Evolutionary conservation across 176 grass and related monocot species (phyloP).

Genomic region (Eragrostis nindensis): DNA sequence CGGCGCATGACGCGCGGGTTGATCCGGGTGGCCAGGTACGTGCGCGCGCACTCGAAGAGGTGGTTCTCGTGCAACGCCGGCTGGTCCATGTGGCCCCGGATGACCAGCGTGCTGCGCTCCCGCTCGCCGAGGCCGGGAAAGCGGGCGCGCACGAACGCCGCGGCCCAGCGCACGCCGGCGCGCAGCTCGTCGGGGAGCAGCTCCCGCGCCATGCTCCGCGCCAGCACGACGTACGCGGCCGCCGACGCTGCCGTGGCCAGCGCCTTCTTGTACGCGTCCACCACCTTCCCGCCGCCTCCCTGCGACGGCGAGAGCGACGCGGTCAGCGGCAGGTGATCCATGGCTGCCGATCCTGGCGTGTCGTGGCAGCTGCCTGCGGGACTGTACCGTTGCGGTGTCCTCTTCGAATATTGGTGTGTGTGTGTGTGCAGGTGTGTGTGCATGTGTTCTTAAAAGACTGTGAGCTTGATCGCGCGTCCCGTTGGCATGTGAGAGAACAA

Average conservation of each 20-base stretch:
- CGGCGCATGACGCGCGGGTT: constrained; percentile 41
- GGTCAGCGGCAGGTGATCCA: background rate
- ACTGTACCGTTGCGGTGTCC: background rate
- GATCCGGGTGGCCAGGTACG: constrained; percentile 51
- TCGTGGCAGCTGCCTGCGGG: background rate
- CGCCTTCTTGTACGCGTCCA: constrained; percentile 54
- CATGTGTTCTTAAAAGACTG: background rate
- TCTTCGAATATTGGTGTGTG: background rate
- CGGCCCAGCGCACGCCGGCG: constrained; percentile 39
- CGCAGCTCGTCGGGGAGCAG: constrained; percentile 55
- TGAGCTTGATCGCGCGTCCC: too few species aligned
- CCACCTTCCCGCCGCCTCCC: constrained; percentile 7
- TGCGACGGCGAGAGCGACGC: background rate
- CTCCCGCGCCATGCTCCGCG: constrained; percentile 45
- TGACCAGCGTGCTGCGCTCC: constrained; percentile 44
- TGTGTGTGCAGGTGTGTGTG: too few species aligned
- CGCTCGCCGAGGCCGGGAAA: background rate
- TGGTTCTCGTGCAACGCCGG: constrained; percentile 21
- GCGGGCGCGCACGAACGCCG: constrained; percentile 7
- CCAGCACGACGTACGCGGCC: constrained; percentile 47
- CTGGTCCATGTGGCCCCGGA: background rate
- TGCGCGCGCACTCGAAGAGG: constrained; percentile 40
- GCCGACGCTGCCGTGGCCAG: constrained; percentile 36
- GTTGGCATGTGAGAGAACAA: too few species aligned
- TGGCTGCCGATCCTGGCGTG: background rate